A percentile compares a stretch with the other conserved stretches of the same genome.
Evolutionary conservation across 1,139 yeast species (phyloP).

Genomic region (Geotrichum bryndzae): DNA sequence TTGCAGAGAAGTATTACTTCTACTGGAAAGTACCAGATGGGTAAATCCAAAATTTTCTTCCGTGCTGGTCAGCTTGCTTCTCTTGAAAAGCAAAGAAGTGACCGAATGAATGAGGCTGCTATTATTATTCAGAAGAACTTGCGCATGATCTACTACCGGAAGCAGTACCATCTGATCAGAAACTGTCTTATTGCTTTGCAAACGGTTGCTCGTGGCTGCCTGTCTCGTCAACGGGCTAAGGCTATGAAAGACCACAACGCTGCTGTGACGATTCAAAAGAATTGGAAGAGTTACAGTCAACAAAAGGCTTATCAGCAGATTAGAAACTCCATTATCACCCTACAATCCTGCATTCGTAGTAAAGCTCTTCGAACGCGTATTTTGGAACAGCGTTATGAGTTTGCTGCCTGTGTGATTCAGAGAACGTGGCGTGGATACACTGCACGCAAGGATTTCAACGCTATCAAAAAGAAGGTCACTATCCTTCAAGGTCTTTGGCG

Average conservation of each 20-base stretch:
- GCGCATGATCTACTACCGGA: conserved; percentile 60
- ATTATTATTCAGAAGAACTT: conserved; percentile 81
- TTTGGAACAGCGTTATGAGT: conserved; percentile 45
- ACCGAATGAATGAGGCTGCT: conserved; percentile 71
- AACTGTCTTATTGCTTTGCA: conserved; percentile 55
- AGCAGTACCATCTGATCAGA: conserved; percentile 51
- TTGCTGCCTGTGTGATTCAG: conserved; percentile 71
- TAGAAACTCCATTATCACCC: conserved; percentile 45
- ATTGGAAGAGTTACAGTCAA: conserved; percentile 57
- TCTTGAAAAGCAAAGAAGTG: conserved; percentile 77
- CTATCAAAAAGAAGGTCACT: conserved; percentile 50
- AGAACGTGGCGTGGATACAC: conserved; percentile 54
- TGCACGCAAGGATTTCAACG: conserved; percentile 45
- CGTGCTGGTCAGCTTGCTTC: conserved; percentile 91
- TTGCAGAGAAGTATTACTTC: conserved; percentile 59
- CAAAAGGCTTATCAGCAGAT: conserved; percentile 45
- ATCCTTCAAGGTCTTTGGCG: conserved; percentile 74
- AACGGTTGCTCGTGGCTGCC: conserved; percentile 55
- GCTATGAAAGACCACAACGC: conserved; percentile 56
- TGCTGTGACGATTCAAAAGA: conserved; percentile 67
- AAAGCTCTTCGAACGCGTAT: conserved; percentile 49
- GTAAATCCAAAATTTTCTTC: conserved; percentile 80
- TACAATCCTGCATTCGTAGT: conserved; percentile 72
- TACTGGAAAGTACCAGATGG: conserved; percentile 68
- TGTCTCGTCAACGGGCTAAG: conserved; percentile 54